These are phyloP conservation scores for Coemansia sp. DNA, from an alignment of 192 early-diverging fungal species.

Conservation along the genomic window DNA sequence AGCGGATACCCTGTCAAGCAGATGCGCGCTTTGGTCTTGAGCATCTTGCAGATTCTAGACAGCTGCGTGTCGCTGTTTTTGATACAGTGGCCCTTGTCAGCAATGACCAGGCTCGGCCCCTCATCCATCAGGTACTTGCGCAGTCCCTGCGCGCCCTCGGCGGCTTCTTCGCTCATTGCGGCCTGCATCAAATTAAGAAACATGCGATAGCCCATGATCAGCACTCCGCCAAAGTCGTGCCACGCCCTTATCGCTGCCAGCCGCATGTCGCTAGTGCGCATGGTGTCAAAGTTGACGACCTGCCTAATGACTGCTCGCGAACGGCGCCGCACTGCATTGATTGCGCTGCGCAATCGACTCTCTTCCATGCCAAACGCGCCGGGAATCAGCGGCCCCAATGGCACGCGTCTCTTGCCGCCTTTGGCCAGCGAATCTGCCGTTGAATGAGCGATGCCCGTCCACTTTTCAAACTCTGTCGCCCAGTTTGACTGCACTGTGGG, in stretches of 20 bases:
- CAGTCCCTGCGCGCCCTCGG: too few species aligned
- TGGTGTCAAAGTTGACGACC: too few species aligned
- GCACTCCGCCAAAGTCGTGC: slow-evolving; percentile 59
- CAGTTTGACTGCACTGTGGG: slow-evolving; percentile 71
- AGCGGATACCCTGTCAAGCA: slow-evolving; percentile 81
- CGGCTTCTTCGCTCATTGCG: too few species aligned
- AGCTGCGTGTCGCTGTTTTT: slow-evolving; percentile 54
- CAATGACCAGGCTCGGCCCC: slow-evolving; percentile 67
- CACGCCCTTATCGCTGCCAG: too few species aligned
- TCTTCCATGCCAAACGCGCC: neutral
- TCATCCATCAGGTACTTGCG: too few species aligned
- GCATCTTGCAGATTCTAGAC: slow-evolving; percentile 14
- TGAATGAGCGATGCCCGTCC: slow-evolving; percentile 52
- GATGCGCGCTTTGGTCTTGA: slow-evolving; percentile 61
- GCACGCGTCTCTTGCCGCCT: slow-evolving; percentile 11
- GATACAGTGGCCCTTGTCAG: slow-evolving; percentile 82
- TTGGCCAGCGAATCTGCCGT: slow-evolving; percentile 3
- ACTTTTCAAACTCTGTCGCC: slow-evolving; percentile 66
- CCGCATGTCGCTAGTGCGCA: too few species aligned
- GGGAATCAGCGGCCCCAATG: slow-evolving; percentile 10
- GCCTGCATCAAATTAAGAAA: slow-evolving; percentile 60
- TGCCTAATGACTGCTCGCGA: too few species aligned
- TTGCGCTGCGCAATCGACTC: too few species aligned
- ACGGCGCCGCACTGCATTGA: too few species aligned
- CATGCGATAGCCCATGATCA: slow-evolving; percentile 65